Conservation (phyloP, 768 basidiomycete species). For the Panaeolus papilionaceus region DNA sequence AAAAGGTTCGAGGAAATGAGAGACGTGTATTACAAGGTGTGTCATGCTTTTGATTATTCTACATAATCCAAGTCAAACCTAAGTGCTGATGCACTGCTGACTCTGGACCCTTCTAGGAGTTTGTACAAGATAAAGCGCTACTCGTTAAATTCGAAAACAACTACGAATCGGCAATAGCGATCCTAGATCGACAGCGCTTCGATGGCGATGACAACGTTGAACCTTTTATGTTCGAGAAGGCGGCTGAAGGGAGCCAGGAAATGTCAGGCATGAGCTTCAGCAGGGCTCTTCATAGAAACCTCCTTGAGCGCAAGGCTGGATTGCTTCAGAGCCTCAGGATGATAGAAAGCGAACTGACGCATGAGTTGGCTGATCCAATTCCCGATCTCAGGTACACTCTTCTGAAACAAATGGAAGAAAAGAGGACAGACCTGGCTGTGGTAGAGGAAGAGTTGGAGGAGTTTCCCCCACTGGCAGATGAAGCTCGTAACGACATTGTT, state of each 20-base stretch:
- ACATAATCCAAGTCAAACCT: too few relatives aligned
- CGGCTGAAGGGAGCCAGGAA: background rate
- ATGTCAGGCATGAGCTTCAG: background rate
- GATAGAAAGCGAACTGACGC: background rate
- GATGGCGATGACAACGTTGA: too few relatives aligned
- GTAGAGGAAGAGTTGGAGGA: background rate
- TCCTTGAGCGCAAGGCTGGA: background rate
- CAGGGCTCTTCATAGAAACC: background rate
- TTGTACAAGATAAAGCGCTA: background rate
- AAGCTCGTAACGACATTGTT: too few relatives aligned
- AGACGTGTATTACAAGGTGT: background rate
- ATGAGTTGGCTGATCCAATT: background rate
- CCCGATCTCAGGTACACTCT: background rate
- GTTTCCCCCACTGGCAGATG: background rate
- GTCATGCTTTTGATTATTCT: too few relatives aligned
- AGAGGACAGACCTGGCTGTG: background rate
- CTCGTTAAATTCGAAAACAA: conserved; percentile 4
- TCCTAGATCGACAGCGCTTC: too few relatives aligned
- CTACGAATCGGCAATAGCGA: background rate
- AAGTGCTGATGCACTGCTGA: background rate
- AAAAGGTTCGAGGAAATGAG: background rate
- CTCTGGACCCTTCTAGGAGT: background rate
- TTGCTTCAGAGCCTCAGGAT: background rate
- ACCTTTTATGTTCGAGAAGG: background rate
- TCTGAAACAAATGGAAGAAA: background rate